A percentile compares a stretch with the other conserved stretches of the same genome.
Evolutionary conservation across 495 filamentous ascomycete genomes (phyloP).

Genomic region (Xanthoparmelia taractica): DNA sequence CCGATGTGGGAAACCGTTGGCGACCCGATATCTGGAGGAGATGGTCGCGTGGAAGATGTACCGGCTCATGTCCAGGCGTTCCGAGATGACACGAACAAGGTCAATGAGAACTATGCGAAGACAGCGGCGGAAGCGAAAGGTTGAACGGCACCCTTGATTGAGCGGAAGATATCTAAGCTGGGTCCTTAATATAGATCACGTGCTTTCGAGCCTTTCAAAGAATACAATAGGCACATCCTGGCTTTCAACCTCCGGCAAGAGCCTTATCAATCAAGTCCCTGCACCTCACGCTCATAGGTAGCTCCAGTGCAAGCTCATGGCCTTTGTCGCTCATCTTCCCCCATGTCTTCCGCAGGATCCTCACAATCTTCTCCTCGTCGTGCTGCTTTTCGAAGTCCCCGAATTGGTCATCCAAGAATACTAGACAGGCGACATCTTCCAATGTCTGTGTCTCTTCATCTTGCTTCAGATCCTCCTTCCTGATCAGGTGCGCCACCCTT

Average conservation of each 20-base stretch:
- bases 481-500: slow-evolving; percentile 52
- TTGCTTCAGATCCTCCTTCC: slow-evolving; percentile 56
- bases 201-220: neutral
- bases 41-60: slow-evolving; percentile 51
- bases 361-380: slow-evolving; percentile 66
- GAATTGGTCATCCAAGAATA: slow-evolving; percentile 79
- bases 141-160: neutral
- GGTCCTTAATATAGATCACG: neutral
- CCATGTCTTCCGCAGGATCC: slow-evolving; percentile 75
- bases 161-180: neutral
- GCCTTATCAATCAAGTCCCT: slow-evolving; percentile 56
- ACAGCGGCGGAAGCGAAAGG: slow-evolving; percentile 35
- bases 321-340: slow-evolving; percentile 66
- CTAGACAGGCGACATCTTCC: slow-evolving; percentile 79
- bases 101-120: slow-evolving; percentile 46
- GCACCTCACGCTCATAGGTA: slow-evolving; percentile 54
- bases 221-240: neutral
- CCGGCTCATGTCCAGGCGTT: slow-evolving; percentile 59
- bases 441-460: slow-evolving; percentile 63
- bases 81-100: slow-evolving; percentile 46
- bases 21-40: slow-evolving; percentile 56
- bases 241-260: slow-evolving; percentile 34
- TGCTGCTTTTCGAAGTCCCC: slow-evolving; percentile 61
- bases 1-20: slow-evolving; percentile 61
- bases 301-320: slow-evolving; percentile 57